These are phyloP conservation scores for Rhodotorula sp. DNA, from an alignment of 1,284 basidiomycete genomes.

Conservation along the genomic window DNA sequence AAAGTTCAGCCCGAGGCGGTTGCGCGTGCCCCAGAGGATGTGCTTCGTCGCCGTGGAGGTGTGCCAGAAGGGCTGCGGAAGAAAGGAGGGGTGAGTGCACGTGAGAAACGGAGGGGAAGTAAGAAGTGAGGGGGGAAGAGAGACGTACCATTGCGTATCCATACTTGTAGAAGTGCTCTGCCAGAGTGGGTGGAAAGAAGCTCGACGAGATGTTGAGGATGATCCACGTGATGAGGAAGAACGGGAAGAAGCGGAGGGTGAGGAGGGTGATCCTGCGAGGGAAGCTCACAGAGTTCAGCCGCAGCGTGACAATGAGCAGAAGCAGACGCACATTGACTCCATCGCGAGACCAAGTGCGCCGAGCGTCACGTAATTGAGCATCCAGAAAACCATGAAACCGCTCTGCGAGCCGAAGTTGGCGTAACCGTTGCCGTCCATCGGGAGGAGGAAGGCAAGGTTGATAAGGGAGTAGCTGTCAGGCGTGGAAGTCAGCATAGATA, in stretches of 20 bases:
- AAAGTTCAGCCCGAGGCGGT: constrained; percentile 48
- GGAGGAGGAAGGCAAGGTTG: constrained; percentile 48
- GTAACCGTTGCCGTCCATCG: constrained; percentile 46
- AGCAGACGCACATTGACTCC: constrained; percentile 44
- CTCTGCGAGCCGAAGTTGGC: constrained; percentile 35
- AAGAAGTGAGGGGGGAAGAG: no score
- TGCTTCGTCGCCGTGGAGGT: constrained; percentile 48
- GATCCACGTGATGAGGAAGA: constrained; percentile 47
- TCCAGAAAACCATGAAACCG: constrained; percentile 47
- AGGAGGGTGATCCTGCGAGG: constrained; percentile 19
- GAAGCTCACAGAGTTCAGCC: not conserved
- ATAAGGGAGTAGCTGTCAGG: constrained; percentile 46
- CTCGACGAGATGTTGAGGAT: constrained; percentile 43
- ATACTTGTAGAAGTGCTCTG: constrained; percentile 46
- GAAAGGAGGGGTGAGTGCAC: no score
- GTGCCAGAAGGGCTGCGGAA: constrained; percentile 47
- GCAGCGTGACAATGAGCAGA: no score
- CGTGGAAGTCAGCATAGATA: not conserved
- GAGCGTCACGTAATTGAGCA: constrained; percentile 49
- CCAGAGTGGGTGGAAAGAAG: constrained; percentile 49
- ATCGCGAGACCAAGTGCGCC: constrained; percentile 48
- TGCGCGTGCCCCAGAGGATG: constrained; percentile 47
- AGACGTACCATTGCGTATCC: constrained; percentile 25
- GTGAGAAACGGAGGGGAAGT: no score
- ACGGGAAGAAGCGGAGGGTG: constrained; percentile 46